Evolutionary conservation across 768 basidiomycete species (phyloP).

Genomic region (Mycena chlorophos): DNA sequence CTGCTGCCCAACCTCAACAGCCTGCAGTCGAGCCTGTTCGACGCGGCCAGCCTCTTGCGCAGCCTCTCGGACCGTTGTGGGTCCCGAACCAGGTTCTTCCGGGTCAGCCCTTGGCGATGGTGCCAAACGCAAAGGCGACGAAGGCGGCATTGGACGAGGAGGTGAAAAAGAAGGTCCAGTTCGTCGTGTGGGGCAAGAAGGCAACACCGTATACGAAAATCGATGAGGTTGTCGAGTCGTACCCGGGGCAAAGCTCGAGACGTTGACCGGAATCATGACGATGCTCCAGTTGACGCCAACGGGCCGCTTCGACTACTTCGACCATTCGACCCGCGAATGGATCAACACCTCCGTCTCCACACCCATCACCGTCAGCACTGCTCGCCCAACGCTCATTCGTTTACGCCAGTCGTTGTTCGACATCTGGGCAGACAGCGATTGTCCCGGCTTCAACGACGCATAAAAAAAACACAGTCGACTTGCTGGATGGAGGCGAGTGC

Average conservation of each 20-base stretch:
- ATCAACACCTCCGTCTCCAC: not conserved
- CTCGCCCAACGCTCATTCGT: not conserved
- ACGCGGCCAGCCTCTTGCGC: not conserved
- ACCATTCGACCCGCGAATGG: not conserved
- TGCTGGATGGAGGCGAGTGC: too few relatives aligned
- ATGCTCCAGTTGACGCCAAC: not conserved
- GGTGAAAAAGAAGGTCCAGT: slow-evolving; percentile 2
- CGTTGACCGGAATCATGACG: not conserved
- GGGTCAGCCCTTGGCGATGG: not conserved
- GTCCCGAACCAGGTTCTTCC: not conserved
- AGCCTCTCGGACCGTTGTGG: slow-evolving; percentile 6
- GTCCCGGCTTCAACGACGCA: too few relatives aligned
- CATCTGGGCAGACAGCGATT: not conserved
- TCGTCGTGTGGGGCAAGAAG: not conserved
- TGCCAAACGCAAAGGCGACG: not conserved
- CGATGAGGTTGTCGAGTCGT: not conserved
- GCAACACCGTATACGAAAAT: not conserved
- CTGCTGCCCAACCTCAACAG: not conserved
- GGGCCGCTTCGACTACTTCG: slow-evolving; percentile 2
- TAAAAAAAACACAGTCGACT: too few relatives aligned
- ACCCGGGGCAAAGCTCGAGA: slow-evolving; percentile 4
- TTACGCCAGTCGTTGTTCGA: not conserved
- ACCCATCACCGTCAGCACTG: not conserved
- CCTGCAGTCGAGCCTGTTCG: not conserved
- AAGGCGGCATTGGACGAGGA: slow-evolving; percentile 3